Conservation (phyloP, 345 rosid species). For the Citrus reticulata region DNA sequence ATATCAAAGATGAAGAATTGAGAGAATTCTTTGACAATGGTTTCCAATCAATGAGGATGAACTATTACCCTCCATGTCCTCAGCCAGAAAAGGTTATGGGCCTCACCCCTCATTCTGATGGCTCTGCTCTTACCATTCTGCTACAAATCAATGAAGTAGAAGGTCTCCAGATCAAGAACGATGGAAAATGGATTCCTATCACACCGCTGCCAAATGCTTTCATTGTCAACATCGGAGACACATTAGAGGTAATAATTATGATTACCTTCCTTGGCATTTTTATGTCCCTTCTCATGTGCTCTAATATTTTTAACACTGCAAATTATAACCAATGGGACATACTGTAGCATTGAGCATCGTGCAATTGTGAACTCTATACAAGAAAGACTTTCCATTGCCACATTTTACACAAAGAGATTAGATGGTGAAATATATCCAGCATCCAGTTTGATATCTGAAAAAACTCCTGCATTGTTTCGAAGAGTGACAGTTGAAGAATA, state of each 20-base stretch:
- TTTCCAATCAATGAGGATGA: constrained; percentile 21
- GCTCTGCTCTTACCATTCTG: constrained; percentile 20
- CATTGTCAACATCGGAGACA: neutral
- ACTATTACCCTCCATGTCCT: constrained; percentile 37
- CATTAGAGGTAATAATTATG: neutral
- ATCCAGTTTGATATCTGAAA: constrained; percentile 26
- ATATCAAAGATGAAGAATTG: constrained; percentile 19
- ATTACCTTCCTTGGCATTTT: neutral
- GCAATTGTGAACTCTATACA: no score
- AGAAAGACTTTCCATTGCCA: neutral
- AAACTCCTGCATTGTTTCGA: constrained; percentile 28
- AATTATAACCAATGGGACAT: constrained; percentile 21
- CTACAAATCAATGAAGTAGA: constrained; percentile 6
- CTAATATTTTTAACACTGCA: constrained; percentile 1
- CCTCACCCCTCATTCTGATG: constrained; percentile 32
- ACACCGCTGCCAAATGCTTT: no score
- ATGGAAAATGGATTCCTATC: no score
- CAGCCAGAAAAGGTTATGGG: constrained; percentile 31
- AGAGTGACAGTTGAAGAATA: constrained; percentile 8
- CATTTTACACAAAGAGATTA: neutral
- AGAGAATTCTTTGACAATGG: constrained; percentile 12
- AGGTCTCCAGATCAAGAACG: no score
- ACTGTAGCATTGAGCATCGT: no score
- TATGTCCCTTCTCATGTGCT: neutral
- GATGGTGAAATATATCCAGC: constrained; percentile 4